Percentiles rank a stretch among this genome's conserved stretches.
Evolutionary conservation across 2,329 filamentous ascomycete genomes (phyloP).

Genomic region (Fonsecaea pedrosoi): DNA sequence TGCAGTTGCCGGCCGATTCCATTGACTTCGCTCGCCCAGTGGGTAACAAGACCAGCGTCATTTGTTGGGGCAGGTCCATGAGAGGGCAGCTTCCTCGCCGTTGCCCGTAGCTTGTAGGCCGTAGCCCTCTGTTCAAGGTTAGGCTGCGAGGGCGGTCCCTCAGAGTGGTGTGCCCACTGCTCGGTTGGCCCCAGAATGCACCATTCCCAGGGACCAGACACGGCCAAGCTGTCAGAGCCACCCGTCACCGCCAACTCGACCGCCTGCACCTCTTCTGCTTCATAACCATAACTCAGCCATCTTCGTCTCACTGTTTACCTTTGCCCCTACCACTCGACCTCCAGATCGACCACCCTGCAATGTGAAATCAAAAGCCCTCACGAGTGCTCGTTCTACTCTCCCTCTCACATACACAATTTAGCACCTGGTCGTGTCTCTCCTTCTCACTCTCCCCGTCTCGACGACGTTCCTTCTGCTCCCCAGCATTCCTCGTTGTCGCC

Average conservation of each 20-base stretch:
- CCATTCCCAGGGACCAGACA: constrained; percentile 8
- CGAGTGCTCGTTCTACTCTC: constrained; percentile 30
- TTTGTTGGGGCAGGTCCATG: constrained; percentile 9
- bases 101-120: constrained; percentile 11
- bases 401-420: constrained; percentile 20
- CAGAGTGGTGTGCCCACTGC: constrained; percentile 5
- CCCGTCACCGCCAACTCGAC: constrained; percentile 32
- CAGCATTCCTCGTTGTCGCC: constrained; percentile 34
- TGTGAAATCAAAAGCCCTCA: constrained; percentile 33
- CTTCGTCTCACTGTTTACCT: constrained; percentile 29
- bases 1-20: constrained; percentile 21
- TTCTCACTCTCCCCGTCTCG: constrained; percentile 31
- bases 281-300: constrained; percentile 26
- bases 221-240: constrained; percentile 3
- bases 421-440: constrained; percentile 36
- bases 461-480: constrained; percentile 33
- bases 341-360: constrained; percentile 32
- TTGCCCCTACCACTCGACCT: constrained; percentile 22
- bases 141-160: constrained; percentile 1
- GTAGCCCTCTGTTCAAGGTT: constrained; percentile 3
- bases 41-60: background rate
- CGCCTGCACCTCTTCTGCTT: constrained; percentile 17
- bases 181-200: constrained; percentile 16
- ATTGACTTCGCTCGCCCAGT: constrained; percentile 22
- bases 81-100: constrained; percentile 6